Base-by-base conservation (phyloP, 1,284 basidiomycete species). In the Melanopsichium pennsylvanicum region DNA sequence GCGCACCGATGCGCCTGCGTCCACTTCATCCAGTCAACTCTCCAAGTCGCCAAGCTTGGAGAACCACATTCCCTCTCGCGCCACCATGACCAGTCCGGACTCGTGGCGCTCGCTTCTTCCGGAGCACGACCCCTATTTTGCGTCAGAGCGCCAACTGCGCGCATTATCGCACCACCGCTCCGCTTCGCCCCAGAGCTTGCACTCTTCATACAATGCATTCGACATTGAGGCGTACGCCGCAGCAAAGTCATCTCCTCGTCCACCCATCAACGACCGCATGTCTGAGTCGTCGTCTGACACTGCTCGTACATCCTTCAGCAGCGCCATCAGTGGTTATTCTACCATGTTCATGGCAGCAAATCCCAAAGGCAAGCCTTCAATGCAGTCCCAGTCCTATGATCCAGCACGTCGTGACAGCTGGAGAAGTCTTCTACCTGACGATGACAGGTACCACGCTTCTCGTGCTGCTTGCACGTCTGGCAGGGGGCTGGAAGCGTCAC, bases 41-140 rank as follows among this genome's bases (percentile, higher is more conserved):
- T 43, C 25, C 33, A 33, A 18, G 21, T 46, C 41, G 21, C 45
- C 45, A 34, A 49, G 36, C 33, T n/a, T 62, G 23, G 39, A 55
- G 27, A 26, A 32, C 18, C 40, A 48, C 23, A 26, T 48, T 9
- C 32, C 49, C 16, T 27, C 9, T n/a, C 48, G 63, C 10, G 38
- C 40, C 13, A 41, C 22, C 42, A 48, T 69, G 47, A 62, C 64
- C 8, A 72, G 69, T 29, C 74, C 72, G 2, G 74, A 75, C 43
- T 62, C 69, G 19, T 75, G 74, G 74, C 57, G 74, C 16, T 59
- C 63, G 19, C 48, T 75, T 4, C 61, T 75, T 2, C 72, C 72
- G 1, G 59, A 66, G 42, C 56, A 75, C 45, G 74, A 75, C 37
- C 74, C 71, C 1, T 75, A 59, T 57, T 75, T 72, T 54, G 64